phyloP scores from a whole-genome alignment of 495 filamentous ascomycete species.

The Entonaema liquescens region DNA sequence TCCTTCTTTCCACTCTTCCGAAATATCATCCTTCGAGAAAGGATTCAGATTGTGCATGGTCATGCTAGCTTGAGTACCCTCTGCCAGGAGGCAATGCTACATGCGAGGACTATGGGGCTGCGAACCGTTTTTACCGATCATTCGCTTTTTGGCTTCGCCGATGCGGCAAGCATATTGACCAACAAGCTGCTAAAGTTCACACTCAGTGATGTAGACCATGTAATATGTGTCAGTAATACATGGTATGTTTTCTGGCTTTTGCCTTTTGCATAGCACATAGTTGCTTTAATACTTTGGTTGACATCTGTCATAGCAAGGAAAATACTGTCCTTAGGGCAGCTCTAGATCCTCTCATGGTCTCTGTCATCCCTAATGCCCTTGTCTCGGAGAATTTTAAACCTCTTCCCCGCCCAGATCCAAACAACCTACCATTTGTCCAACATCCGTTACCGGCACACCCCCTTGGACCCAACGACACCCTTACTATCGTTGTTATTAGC shows the following conservation, averaged over 20 bases:
- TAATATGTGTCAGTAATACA: slow-evolving; percentile 97
- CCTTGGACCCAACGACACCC: slow-evolving; percentile 81
- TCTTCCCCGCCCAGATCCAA: slow-evolving; percentile 51
- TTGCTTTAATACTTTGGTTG: background rate
- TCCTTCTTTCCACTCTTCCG: slow-evolving; percentile 97
- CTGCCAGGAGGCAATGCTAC: slow-evolving; percentile 93
- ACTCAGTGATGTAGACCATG: slow-evolving; percentile 96
- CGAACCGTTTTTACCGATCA: slow-evolving; percentile 97
- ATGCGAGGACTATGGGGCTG: slow-evolving; percentile 95
- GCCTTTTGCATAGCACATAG: no score
- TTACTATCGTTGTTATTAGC: slow-evolving; percentile 97
- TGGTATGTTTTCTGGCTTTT: slow-evolving; percentile 65
- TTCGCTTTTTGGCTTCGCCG: slow-evolving; percentile 96
- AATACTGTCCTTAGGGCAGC: slow-evolving; percentile 96
- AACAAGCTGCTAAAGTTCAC: slow-evolving; percentile 98
- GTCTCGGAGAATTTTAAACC: slow-evolving; percentile 96
- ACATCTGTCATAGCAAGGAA: slow-evolving; percentile 71
- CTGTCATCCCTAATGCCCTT: slow-evolving; percentile 95
- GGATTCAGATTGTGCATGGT: slow-evolving; percentile 96
- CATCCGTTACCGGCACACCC: slow-evolving; percentile 53
- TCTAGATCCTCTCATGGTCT: slow-evolving; percentile 94
- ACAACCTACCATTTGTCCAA: slow-evolving; percentile 44
- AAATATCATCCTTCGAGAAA: slow-evolving; percentile 91
- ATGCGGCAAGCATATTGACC: slow-evolving; percentile 93
- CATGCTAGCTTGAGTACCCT: slow-evolving; percentile 91